Evolutionary conservation across 2,329 filamentous ascomycete species (phyloP), one percentile per base, ranked within the genome.

Genomic region (Nemania diffusa): DNA sequence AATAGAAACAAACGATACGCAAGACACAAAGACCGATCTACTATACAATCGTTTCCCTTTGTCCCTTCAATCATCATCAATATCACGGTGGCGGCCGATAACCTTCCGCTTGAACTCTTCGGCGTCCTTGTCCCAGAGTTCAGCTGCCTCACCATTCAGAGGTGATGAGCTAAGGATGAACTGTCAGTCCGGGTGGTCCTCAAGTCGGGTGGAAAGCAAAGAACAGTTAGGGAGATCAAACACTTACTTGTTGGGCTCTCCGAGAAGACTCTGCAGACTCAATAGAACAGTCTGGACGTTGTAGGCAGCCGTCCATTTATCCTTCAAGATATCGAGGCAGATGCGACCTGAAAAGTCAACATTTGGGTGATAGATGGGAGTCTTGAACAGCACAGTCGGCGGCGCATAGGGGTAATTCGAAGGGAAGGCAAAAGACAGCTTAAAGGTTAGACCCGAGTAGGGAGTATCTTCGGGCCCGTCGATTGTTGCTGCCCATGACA

Each of bases 231-330:
- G 27, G n/a, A 32, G 2, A 13, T 44, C 22, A 51, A 56, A n/a
- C 6, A 83, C 92, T 80, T 84, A 98, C 96, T 99, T 99, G 83
- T 99, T 99, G 40, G 96, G 96, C 82, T 99, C 96, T 27, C 95
- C 96, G 34, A 99, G 87, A 77, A 99, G 83, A 81, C 94, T 97
- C 82, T 99, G 96, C 81, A 99, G 82, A 74, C 95, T 98, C 75
- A 99, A 81, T 62, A 99, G 84, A 53, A 99, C 93, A 53, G 92
- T 97, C 80, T 97, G 93, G 69, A 97, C 94, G 78, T 98, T 98
- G 86, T 97, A 97, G 50, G 97, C 94, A 20, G 96, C 94, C 67
- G 94, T 97, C 96, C 96, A 99, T 84, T 97, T 97, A 81, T 98
- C 96, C 86, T 97, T 98, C 72, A 99, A 86, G 73, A 99, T 99